phyloP scores from a whole-genome alignment of 2,329 filamentous ascomycete species.

The Hymenoscyphus albidus region DNA sequence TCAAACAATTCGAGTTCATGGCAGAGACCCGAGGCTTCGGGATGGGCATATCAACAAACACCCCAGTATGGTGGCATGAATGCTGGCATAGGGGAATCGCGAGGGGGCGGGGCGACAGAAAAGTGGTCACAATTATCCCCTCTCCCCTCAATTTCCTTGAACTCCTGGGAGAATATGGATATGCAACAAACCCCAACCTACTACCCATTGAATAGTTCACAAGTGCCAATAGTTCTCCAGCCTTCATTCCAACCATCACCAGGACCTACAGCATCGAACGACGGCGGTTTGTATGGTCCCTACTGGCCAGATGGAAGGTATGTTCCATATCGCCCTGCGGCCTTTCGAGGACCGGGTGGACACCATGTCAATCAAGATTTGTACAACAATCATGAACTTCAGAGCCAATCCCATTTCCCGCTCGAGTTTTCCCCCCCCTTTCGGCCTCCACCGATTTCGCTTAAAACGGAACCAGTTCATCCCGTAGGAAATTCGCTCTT shows the following conservation, averaged over 20 bases:
- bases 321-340: constrained; percentile 52
- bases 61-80: constrained; percentile 13
- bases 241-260: constrained; percentile 54
- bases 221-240: constrained; percentile 56
- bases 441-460: constrained; percentile 11
- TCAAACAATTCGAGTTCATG: constrained; percentile 17
- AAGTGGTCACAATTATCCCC: constrained; percentile 26
- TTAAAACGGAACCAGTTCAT: constrained; percentile 15
- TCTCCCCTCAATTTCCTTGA: constrained; percentile 22
- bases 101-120: constrained; percentile 16
- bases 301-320: constrained; percentile 61
- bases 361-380: constrained; percentile 18
- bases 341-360: constrained; percentile 49
- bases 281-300: constrained; percentile 54
- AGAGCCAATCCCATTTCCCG: constrained; percentile 14
- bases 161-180: constrained; percentile 27
- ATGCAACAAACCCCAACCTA: constrained; percentile 26
- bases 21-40: constrained; percentile 22
- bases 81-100: constrained; percentile 11
- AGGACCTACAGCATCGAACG: constrained; percentile 55
- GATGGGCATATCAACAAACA: constrained; percentile 30
- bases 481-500: constrained; percentile 9
- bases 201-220: constrained; percentile 40
- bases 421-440: constrained; percentile 17
- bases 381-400: constrained; percentile 9